These are phyloP conservation scores for Ramularia collo-cygni DNA, from an alignment of 2,329 filamentous ascomycete genomes.

Conservation along the genomic window DNA sequence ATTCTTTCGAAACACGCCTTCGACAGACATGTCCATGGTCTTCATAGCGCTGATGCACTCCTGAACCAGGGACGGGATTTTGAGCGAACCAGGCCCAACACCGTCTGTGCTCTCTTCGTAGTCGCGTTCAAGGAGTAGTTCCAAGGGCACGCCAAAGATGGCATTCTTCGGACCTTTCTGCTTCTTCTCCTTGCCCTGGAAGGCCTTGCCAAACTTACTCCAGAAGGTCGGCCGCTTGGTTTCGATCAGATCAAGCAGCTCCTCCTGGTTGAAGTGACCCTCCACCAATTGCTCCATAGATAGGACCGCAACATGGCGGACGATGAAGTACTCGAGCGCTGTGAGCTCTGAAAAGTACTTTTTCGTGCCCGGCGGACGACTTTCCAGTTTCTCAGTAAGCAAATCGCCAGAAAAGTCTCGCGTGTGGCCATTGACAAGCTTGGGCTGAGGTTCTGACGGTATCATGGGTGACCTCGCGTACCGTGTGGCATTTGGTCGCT, in stretches of 20 bases:
- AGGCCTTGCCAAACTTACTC: conserved; percentile 96
- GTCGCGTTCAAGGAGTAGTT: conserved; percentile 83
- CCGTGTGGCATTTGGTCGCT: conserved; percentile 72
- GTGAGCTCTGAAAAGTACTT: conserved; percentile 96
- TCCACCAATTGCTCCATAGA: conserved; percentile 92
- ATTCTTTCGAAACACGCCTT: conserved; percentile 98
- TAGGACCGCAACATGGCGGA: conserved; percentile 87
- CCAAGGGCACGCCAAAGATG: conserved; percentile 83
- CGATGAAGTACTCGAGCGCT: conserved; percentile 93
- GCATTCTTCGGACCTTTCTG: conserved; percentile 84
- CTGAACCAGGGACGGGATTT: conserved; percentile 90
- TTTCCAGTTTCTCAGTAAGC: conserved; percentile 40
- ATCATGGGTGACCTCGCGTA: conserved; percentile 65
- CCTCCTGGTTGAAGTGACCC: conserved; percentile 85
- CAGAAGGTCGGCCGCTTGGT: conserved; percentile 91
- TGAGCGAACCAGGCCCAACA: conserved; percentile 82
- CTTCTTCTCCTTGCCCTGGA: conserved; percentile 56
- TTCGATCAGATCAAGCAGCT: conserved; percentile 86
- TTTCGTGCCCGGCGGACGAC: conserved; percentile 44
- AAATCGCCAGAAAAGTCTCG: conserved; percentile 56
- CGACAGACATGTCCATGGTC: conserved; percentile 97
- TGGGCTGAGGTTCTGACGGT: conserved; percentile 59
- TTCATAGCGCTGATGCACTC: conserved; percentile 91
- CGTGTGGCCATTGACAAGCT: conserved; percentile 62
- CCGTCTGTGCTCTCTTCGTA: conserved; percentile 97